Evolutionary conservation across 1,139 yeast species (phyloP).

Genomic region (Protomyces inouyei): DNA sequence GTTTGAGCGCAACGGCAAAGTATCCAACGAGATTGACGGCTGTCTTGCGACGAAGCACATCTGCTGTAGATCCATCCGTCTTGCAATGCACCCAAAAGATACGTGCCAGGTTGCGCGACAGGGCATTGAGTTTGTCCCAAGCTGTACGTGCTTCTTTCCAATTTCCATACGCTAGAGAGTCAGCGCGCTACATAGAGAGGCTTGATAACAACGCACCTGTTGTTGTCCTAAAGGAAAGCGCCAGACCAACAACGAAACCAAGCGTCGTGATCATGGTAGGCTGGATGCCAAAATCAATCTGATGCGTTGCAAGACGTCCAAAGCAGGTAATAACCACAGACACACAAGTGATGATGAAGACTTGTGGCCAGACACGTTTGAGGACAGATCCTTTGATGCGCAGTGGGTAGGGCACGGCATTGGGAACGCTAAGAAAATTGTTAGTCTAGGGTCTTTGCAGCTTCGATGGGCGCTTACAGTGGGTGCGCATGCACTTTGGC

Average conservation of each 20-base stretch:
- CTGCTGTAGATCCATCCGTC: conserved; percentile 23
- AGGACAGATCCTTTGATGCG: conserved; percentile 32
- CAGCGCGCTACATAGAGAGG: conserved; percentile 28
- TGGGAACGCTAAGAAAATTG: not conserved
- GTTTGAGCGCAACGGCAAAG: conserved; percentile 31
- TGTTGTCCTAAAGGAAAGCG: conserved; percentile 31
- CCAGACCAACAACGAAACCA: conserved; percentile 32
- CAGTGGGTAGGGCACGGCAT: conserved; percentile 28
- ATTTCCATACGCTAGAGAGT: conserved; percentile 26
- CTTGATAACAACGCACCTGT: conserved; percentile 16
- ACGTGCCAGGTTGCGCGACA: conserved; percentile 29
- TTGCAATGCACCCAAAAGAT: conserved; percentile 28
- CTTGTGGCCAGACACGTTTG: conserved; percentile 29
- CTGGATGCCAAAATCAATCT: conserved; percentile 29
- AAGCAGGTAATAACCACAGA: conserved; percentile 28
- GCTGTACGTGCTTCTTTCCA: conserved; percentile 1
- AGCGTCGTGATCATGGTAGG: conserved; percentile 30
- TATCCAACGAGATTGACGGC: conserved; percentile 28
- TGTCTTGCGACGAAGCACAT: conserved; percentile 22
- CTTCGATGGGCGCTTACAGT: not conserved
- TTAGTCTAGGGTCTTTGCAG: no score
- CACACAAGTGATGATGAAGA: conserved; percentile 29
- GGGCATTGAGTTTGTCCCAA: conserved; percentile 14
- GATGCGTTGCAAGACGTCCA: conserved; percentile 20
- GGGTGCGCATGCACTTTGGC: not conserved